phyloP scores from a whole-genome alignment of 2,329 filamentous ascomycete genomes.

The Albifimbria verrucaria region DNA sequence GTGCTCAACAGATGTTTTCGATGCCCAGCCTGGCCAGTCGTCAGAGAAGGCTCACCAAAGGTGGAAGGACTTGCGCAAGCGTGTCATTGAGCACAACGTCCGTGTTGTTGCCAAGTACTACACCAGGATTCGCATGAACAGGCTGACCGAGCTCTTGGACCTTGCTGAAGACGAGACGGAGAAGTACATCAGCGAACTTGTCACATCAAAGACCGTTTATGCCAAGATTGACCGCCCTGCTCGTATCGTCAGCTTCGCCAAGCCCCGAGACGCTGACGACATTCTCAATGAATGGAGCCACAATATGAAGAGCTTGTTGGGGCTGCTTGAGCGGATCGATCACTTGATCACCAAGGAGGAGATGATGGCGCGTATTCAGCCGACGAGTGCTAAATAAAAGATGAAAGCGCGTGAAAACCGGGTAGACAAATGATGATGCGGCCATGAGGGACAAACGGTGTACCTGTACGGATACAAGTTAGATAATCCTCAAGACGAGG shows the following conservation, averaged over 20 bases:
- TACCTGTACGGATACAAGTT: conserved; percentile 32
- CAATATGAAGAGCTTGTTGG: conserved; percentile 92
- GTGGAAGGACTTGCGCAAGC: conserved; percentile 94
- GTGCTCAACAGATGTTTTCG: conserved; percentile 86
- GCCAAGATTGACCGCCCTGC: conserved; percentile 96
- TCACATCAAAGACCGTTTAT: conserved; percentile 96
- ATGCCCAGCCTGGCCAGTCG: conserved; percentile 59
- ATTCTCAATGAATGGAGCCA: conserved; percentile 97
- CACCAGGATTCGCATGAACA: conserved; percentile 90
- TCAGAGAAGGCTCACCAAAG: conserved; percentile 76
- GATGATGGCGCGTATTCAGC: conserved; percentile 98
- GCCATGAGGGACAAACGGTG: conserved; percentile 17
- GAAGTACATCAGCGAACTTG: conserved; percentile 96
- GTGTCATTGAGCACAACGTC: conserved; percentile 98
- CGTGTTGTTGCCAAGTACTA: conserved; percentile 98
- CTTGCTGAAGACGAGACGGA: conserved; percentile 94
- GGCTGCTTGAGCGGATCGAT: conserved; percentile 85
- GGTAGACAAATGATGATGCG: conserved; percentile 3
- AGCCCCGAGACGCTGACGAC: conserved; percentile 92
- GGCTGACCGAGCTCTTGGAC: conserved; percentile 86
- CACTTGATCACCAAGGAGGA: conserved; percentile 99
- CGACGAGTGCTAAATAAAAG: conserved; percentile 40
- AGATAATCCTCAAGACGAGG: conserved; percentile 28
- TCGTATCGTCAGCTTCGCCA: conserved; percentile 87
- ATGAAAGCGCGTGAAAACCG: conserved; percentile 7